phyloP scores from a whole-genome alignment of 805 yeast species.

The Candida corydali region DNA sequence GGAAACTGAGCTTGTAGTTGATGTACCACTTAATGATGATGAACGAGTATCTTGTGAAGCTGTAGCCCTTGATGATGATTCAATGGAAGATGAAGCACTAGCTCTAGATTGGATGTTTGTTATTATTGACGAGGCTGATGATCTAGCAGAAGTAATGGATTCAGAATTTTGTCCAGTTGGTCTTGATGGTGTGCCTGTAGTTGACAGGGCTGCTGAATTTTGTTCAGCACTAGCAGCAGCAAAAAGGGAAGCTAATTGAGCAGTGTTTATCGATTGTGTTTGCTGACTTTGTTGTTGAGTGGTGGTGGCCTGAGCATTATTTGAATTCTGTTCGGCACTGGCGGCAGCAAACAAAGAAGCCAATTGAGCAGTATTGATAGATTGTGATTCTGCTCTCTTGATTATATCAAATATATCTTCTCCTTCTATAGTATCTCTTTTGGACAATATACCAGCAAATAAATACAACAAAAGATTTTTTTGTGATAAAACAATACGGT shows the following conservation, averaged over 20 bases:
- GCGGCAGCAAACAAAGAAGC: slow-evolving; percentile 25
- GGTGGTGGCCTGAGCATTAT: too few relatives aligned
- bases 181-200: background rate
- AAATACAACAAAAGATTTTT: slow-evolving; percentile 20
- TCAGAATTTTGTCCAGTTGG: background rate
- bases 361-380: slow-evolving; percentile 18
- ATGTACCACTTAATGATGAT: slow-evolving; percentile 11
- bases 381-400: slow-evolving; percentile 11
- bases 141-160: background rate
- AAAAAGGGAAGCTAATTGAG: slow-evolving; percentile 1
- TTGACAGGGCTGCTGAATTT: background rate
- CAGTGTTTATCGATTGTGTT: slow-evolving; percentile 1
- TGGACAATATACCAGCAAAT: slow-evolving; percentile 19
- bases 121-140: background rate
- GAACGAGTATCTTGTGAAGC: background rate
- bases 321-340: slow-evolving; percentile 9
- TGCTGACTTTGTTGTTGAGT: background rate
- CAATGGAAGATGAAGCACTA: slow-evolving; percentile 1
- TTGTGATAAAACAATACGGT: slow-evolving; percentile 29
- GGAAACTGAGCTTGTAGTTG: slow-evolving; percentile 9
- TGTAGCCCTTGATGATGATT: background rate
- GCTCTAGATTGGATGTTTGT: background rate
- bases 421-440: slow-evolving; percentile 12
- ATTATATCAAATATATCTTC: slow-evolving; percentile 5
- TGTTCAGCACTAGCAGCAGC: slow-evolving; percentile 4